These are phyloP conservation scores for Corinectria fuckeliana DNA, from an alignment of 2,329 filamentous ascomycete species.

Conservation along the genomic window DNA sequence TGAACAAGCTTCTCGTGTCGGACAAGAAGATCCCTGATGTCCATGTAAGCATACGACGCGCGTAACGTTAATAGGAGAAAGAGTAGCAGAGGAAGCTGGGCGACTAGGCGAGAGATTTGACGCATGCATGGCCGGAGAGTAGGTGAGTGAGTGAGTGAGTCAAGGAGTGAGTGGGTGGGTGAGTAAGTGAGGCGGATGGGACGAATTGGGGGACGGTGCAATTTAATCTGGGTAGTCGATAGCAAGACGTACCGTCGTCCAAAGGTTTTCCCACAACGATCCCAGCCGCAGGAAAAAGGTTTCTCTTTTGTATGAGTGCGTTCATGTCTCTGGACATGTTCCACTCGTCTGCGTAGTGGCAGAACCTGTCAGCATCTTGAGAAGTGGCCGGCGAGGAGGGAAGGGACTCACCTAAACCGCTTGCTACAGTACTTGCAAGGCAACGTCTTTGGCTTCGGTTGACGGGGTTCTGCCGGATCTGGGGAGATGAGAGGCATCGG, in stretches of 20 bases:
- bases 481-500: slow-evolving; percentile 41
- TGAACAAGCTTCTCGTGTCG: slow-evolving; percentile 70
- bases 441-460: slow-evolving; percentile 66
- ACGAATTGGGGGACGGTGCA: slow-evolving; percentile 25
- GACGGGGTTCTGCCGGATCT: slow-evolving; percentile 58
- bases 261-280: slow-evolving; percentile 67
- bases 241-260: slow-evolving; percentile 61
- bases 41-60: slow-evolving; percentile 58
- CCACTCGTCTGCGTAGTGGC: slow-evolving; percentile 58
- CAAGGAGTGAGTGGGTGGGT: slow-evolving; percentile 1
- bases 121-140: slow-evolving; percentile 8
- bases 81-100: slow-evolving; percentile 6
- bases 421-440: slow-evolving; percentile 70
- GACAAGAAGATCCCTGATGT: slow-evolving; percentile 68
- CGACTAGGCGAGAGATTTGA: slow-evolving; percentile 15
- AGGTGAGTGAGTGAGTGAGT: background rate
- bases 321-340: slow-evolving; percentile 69
- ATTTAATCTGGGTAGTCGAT: slow-evolving; percentile 28
- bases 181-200: slow-evolving; percentile 17
- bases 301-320: slow-evolving; percentile 71
- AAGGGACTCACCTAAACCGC: slow-evolving; percentile 61
- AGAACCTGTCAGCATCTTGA: slow-evolving; percentile 27
- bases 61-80: background rate
- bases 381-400: background rate
- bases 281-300: slow-evolving; percentile 66